These are phyloP conservation scores for Hamiltosporidium magnivora DNA, from an alignment of 371 early-diverging fungal species.

Conservation along the genomic window DNA sequence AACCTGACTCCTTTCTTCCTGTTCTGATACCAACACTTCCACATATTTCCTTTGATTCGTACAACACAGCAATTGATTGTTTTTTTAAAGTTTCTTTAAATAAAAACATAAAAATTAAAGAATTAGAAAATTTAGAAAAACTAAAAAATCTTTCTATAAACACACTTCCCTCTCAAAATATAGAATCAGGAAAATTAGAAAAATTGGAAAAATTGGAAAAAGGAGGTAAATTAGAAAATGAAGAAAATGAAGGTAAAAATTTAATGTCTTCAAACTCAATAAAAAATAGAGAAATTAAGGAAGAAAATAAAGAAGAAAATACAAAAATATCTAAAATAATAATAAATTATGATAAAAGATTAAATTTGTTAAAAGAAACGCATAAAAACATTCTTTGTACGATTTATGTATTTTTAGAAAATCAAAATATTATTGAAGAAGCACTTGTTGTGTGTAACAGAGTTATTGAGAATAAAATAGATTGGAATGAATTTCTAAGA, in stretches of 20 bases:
- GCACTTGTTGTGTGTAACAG: slow-evolving; percentile 32
- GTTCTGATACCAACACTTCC: slow-evolving; percentile 7
- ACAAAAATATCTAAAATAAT: slow-evolving; percentile 31
- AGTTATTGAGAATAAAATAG: slow-evolving; percentile 39
- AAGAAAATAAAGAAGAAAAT: slow-evolving; percentile 25
- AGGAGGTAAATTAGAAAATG: no score
- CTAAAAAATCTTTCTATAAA: no score
- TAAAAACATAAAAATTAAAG: no score
- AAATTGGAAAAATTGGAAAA: no score
- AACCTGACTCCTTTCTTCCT: slow-evolving; percentile 18
- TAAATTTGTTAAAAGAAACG: slow-evolving; percentile 29
- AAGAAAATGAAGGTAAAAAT: no score
- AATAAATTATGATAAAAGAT: slow-evolving; percentile 39
- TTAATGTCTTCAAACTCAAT: no score
- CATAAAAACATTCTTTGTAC: slow-evolving; percentile 8
- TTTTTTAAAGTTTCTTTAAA: slow-evolving; percentile 14
- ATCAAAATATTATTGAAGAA: slow-evolving; percentile 24
- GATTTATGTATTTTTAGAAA: slow-evolving; percentile 27
- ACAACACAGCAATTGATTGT: slow-evolving; percentile 33
- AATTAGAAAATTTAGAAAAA: no score
- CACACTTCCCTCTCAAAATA: no score
- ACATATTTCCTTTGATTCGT: slow-evolving; percentile 11
- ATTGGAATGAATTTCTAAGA: slow-evolving; percentile 49
- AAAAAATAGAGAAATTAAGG: background rate
- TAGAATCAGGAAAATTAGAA: no score